phyloP scores from a whole-genome alignment of 306 rosid genomes.

The Vigna hirtella region DNA sequence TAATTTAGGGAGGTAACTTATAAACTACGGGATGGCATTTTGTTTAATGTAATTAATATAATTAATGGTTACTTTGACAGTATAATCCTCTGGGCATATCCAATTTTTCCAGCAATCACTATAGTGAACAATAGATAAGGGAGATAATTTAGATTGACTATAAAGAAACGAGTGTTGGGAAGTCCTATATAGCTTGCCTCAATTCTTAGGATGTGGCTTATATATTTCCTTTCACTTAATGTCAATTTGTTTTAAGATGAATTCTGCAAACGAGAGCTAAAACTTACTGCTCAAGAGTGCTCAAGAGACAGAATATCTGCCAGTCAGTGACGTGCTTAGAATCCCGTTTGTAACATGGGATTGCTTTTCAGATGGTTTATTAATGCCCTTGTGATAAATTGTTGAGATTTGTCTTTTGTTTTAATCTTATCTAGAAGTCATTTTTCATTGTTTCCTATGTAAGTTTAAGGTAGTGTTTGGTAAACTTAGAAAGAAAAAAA shows the following conservation, averaged over 20 bases:
- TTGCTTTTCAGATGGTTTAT: conserved; percentile 1
- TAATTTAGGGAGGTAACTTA: conserved; percentile 28
- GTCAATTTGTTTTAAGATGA: no score
- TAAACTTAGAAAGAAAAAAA: not conserved
- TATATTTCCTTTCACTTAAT: no score
- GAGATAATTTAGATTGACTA: conserved; percentile 31
- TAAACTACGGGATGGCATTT: conserved; percentile 7
- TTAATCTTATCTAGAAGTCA: conserved; percentile 21
- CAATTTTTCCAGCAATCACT: conserved; percentile 5
- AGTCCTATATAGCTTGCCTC: no score
- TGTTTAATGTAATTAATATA: conserved; percentile 5
- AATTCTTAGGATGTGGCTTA: no score
- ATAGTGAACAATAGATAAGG: not conserved
- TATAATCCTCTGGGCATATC: conserved; percentile 17
- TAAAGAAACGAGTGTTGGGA: not conserved
- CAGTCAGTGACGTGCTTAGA: conserved; percentile 23
- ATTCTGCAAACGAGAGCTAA: not conserved
- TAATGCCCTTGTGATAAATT: conserved; percentile 24
- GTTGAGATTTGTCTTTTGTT: conserved; percentile 9
- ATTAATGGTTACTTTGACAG: conserved; percentile 23
- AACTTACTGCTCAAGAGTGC: conserved; percentile 19
- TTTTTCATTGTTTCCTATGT: conserved; percentile 16
- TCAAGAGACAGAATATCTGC: not conserved
- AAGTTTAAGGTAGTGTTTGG: conserved; percentile 14
- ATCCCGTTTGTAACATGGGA: conserved; percentile 27